These are phyloP conservation scores for Coprinellus aureogranulatus DNA, from an alignment of 768 basidiomycete genomes.

Conservation along the genomic window DNA sequence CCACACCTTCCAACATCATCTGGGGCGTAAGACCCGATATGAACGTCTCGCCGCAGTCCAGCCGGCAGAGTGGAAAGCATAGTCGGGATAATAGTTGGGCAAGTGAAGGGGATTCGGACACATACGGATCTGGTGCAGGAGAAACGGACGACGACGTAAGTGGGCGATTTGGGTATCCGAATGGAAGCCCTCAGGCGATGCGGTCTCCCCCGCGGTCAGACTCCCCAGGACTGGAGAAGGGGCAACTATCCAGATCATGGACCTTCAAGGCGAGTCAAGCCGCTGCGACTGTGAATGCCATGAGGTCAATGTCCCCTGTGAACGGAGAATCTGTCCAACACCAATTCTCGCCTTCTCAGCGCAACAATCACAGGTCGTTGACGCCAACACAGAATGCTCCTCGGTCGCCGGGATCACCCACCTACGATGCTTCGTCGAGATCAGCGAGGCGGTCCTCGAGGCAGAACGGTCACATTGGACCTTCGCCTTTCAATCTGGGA, in stretches of 20 bases:
- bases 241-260: conserved; percentile 1
- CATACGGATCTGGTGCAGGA: not conserved
- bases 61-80: conserved; percentile 30
- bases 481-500: conserved; percentile 51
- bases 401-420: conserved; percentile 55
- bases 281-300: not conserved
- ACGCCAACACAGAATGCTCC: conserved; percentile 63
- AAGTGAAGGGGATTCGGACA: conserved; percentile 32
- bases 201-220: conserved; percentile 1
- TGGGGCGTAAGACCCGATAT: conserved; percentile 47
- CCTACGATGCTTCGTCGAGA: conserved; percentile 30
- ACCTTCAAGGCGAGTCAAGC: not conserved
- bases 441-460: conserved; percentile 44
- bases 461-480: conserved; percentile 40
- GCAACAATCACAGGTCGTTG: conserved; percentile 48
- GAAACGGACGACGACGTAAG: conserved; percentile 5
- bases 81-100: conserved; percentile 61
- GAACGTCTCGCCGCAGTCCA: conserved; percentile 10
- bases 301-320: not conserved
- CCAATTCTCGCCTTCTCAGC: not conserved
- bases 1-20: conserved; percentile 71
- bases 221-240: conserved; percentile 2
- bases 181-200: not conserved
- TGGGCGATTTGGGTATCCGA: not conserved
- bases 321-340: not conserved